A percentile compares a stretch with the other conserved stretches of the same genome.
phyloP scores from a whole-genome alignment of 345 rosid species.

The Linum trigynum region DNA sequence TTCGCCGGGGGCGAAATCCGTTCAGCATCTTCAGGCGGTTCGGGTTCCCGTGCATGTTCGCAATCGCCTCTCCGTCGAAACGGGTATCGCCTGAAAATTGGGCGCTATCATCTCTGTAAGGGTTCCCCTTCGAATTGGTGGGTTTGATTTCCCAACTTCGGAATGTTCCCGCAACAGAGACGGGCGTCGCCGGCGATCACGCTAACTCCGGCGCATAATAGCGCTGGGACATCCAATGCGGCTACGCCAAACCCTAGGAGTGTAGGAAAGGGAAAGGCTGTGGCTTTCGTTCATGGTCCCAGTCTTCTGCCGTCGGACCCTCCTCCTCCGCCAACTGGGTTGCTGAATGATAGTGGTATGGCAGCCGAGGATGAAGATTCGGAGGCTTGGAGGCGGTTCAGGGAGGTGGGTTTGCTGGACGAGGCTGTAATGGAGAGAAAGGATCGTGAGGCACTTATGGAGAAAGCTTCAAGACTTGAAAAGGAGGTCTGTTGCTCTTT shows the following conservation, averaged over 20 bases:
- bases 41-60: neutral
- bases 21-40: neutral
- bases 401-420: constrained; percentile 72
- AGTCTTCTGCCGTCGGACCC: constrained; percentile 9
- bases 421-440: constrained; percentile 57
- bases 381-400: constrained; percentile 70
- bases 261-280: constrained; percentile 51
- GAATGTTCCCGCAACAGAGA: constrained; percentile 65
- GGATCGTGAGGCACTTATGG: constrained; percentile 55
- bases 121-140: neutral
- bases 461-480: constrained; percentile 56
- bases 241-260: constrained; percentile 16
- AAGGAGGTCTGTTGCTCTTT: constrained; percentile 38
- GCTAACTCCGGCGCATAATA: constrained; percentile 25
- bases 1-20: neutral
- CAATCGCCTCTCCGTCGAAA: neutral
- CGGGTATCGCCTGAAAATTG: neutral
- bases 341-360: constrained; percentile 23
- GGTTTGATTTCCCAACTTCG: neutral
- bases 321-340: constrained; percentile 39
- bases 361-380: constrained; percentile 19
- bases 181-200: constrained; percentile 29
- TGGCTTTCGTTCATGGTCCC: constrained; percentile 34
- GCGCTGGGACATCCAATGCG: constrained; percentile 7
- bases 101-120: neutral